Evolutionary conservation across 768 basidiomycete genomes (phyloP).

Genomic region (Mycena indigotica): DNA sequence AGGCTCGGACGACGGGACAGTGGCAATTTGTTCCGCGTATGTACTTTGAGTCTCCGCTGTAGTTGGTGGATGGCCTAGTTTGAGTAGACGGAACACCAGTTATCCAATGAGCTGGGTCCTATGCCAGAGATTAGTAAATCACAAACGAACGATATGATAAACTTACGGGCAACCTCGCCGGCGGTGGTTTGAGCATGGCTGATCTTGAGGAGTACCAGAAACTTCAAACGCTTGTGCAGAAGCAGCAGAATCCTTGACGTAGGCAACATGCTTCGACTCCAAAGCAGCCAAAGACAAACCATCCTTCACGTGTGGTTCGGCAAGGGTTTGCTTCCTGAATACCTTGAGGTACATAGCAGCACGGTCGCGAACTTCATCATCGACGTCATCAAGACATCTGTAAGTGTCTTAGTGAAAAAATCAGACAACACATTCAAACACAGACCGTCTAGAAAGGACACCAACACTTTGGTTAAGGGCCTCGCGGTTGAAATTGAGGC

Average conservation of each 20-base stretch:
- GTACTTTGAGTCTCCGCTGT: conserved; percentile 87
- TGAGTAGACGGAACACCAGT: conserved; percentile 70
- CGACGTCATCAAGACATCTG: conserved; percentile 96
- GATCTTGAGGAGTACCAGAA: conserved; percentile 86
- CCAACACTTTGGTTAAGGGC: conserved; percentile 82
- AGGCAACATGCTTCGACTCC: conserved; percentile 90
- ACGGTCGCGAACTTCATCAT: conserved; percentile 97
- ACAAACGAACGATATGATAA: not conserved
- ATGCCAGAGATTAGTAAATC: not conserved
- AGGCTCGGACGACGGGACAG: conserved; percentile 79
- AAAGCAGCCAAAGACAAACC: conserved; percentile 88
- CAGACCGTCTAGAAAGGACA: conserved; percentile 81
- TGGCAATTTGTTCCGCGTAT: conserved; percentile 82
- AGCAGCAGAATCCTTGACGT: conserved; percentile 82
- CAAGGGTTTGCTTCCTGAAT: conserved; percentile 76
- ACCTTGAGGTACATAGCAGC: conserved; percentile 92
- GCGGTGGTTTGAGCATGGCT: conserved; percentile 90
- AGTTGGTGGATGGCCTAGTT: conserved; percentile 66
- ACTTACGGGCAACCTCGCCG: conserved; percentile 83
- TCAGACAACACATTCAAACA: conserved; percentile 17
- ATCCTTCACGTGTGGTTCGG: conserved; percentile 88
- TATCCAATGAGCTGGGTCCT: conserved; percentile 85
- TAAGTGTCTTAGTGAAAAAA: conserved; percentile 7
- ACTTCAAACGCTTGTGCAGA: conserved; percentile 76
- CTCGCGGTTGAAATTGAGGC: conserved; percentile 80